Evolutionary conservation across 495 filamentous ascomycete genomes (phyloP), one percentile per base, ranked within the genome.

Genomic region (Astrothelium macrocarpum): DNA sequence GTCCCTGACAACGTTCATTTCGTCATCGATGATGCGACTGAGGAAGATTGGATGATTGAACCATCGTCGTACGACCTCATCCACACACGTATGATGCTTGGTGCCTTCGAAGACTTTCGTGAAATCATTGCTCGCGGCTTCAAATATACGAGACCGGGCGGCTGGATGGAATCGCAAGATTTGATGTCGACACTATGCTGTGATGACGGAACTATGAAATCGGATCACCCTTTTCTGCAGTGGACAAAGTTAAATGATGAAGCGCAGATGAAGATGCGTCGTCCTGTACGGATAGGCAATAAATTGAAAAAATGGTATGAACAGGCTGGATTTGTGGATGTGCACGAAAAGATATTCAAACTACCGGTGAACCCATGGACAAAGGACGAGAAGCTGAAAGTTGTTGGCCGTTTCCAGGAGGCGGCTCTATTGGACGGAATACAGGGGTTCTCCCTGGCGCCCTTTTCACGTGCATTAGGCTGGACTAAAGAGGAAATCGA

Each of bases 401-500:
- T 74, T 65, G 59, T 77, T 12, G 74, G 74, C 23, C 59, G 69
- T 25, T 73, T 75, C 66, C 78, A 75, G 65, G 78, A 81, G 67
- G 65, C 74, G 39, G 70, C 72, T 4, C 59, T 77, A 26, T 67
- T 79, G 16, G 73, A 77, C 39, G 79, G 81, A 3, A 59, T 80
- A 1, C 78, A 82, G 61, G 81, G 70, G 5, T 77, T 76, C 32
- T 75, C 71, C 23, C 31, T 78, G 53, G 78, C 71, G 36, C 61
- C 73, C n/a, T 76, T 77, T 59, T 75, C 73, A 25, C 68, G 74
- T 46, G 72, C 71, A 1, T 67, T 81, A 28, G 74, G 71, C 1
- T 82, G 79, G 80, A 66, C 71, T 11, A 73, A 73, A 61, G 70
- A 73, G 20, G 76, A 81, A 60, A 75, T 81, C 32, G 74, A 79